Conservation (phyloP, 78 protist genomes). For the Dictyostelium capitatum region DNA sequence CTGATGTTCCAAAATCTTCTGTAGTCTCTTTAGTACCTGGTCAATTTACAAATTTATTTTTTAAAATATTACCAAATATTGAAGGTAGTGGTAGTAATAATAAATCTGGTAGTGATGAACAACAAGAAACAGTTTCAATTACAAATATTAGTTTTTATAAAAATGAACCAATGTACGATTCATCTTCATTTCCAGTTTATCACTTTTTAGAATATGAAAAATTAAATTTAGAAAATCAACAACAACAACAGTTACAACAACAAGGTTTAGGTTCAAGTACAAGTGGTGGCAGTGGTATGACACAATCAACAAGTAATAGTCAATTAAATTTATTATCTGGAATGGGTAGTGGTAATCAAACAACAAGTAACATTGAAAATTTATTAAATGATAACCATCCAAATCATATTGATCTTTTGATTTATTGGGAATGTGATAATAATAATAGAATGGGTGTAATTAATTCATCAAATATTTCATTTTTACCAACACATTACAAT, state of each 20-base stretch:
- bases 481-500: conserved; percentile 59
- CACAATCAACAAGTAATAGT: not conserved
- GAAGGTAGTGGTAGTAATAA: not conserved
- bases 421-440: conserved; percentile 61
- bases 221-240: not conserved
- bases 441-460: conserved; percentile 57
- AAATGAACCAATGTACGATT: conserved; percentile 72
- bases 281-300: not conserved
- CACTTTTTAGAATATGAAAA: conserved; percentile 69
- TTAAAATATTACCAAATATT: conserved; percentile 35
- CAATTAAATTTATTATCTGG: not conserved
- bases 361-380: not conserved
- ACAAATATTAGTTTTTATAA: conserved; percentile 49
- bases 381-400: conserved; percentile 48
- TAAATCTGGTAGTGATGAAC: not conserved
- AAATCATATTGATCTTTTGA: conserved; percentile 43
- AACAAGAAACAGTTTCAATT: conserved; percentile 9
- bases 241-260: conserved; percentile 7
- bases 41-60: conserved; percentile 69
- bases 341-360: not conserved
- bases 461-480: conserved; percentile 63
- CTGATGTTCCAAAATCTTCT: conserved; percentile 29
- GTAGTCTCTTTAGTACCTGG: conserved; percentile 48
- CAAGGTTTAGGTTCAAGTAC: not conserved
- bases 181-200: conserved; percentile 57